phyloP scores from a whole-genome alignment of 768 basidiomycete species.

The Galerina sulciceps region DNA sequence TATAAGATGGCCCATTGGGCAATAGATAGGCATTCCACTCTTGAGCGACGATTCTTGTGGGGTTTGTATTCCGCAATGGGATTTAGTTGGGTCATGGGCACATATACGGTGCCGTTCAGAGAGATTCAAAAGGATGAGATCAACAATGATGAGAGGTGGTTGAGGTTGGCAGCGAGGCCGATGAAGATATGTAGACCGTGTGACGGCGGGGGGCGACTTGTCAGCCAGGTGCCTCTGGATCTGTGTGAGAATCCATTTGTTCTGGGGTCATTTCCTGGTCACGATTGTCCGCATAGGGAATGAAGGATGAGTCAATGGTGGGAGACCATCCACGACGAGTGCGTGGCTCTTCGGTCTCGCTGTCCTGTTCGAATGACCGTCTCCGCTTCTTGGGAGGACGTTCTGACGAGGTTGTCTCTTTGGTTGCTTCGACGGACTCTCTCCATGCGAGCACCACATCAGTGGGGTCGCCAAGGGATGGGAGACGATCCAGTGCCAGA shows the following conservation, averaged over 20 bases:
- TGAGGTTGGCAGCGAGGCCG: constrained; percentile 24
- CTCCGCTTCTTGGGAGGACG: constrained; percentile 36
- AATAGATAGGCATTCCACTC: constrained; percentile 26
- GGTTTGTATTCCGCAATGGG: constrained; percentile 8
- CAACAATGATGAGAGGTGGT: constrained; percentile 8
- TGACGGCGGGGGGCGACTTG: constrained; percentile 14
- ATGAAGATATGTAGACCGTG: constrained; percentile 1
- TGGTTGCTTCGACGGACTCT: constrained; percentile 37
- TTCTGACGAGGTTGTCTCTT: constrained; percentile 11
- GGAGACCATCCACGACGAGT: constrained; percentile 30
- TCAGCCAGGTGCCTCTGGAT: constrained; percentile 27
- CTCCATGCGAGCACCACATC: constrained; percentile 43
- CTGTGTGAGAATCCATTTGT: constrained; percentile 7
- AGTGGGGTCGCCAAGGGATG: constrained; percentile 26
- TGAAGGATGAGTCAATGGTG: constrained; percentile 22
- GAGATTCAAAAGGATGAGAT: constrained; percentile 12
- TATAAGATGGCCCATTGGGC: constrained; percentile 14
- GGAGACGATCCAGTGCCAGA: constrained; percentile 33
- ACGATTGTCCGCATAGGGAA: constrained; percentile 16
- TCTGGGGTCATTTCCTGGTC: constrained; percentile 16
- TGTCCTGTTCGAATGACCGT: constrained; percentile 40
- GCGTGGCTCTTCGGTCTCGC: constrained; percentile 28
- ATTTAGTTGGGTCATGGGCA: constrained; percentile 15
- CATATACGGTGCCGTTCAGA: constrained; percentile 12
- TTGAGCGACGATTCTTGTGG: constrained; percentile 9